A percentile compares a stretch with the other conserved stretches of the same genome.
Evolutionary conservation across 805 yeast genomes (phyloP).

Genomic region (Wickerhamiella qilinensis): DNA sequence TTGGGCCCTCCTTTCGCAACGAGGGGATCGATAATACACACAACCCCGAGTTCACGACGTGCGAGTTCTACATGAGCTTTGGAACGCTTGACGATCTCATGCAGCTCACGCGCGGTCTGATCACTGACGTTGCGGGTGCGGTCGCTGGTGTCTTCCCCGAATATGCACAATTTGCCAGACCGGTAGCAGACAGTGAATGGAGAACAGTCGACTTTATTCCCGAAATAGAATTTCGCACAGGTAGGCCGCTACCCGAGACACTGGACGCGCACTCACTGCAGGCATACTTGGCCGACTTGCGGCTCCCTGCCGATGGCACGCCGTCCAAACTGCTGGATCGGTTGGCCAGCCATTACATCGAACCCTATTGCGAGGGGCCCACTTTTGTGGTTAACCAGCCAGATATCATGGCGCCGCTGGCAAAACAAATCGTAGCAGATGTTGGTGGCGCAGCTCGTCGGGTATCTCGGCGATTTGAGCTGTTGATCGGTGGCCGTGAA

Average conservation of each 20-base stretch:
- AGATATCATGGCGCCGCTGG: slow-evolving; percentile 67
- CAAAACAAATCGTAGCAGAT: slow-evolving; percentile 37
- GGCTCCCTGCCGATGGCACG: slow-evolving; percentile 20
- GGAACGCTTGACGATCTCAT: slow-evolving; percentile 53
- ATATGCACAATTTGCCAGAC: slow-evolving; percentile 3
- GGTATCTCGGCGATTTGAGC: slow-evolving; percentile 62
- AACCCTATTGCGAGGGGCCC: slow-evolving; percentile 47
- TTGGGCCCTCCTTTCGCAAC: slow-evolving; percentile 72
- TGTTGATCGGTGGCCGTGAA: slow-evolving; percentile 67
- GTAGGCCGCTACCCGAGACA: slow-evolving; percentile 30
- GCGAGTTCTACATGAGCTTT: slow-evolving; percentile 75
- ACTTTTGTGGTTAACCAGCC: slow-evolving; percentile 75
- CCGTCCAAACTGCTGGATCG: slow-evolving; percentile 47
- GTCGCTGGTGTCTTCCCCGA: slow-evolving; percentile 10
- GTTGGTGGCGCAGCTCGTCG: slow-evolving; percentile 17
- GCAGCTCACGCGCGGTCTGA: slow-evolving; percentile 41
- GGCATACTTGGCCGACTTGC: slow-evolving; percentile 8
- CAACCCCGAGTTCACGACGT: slow-evolving; percentile 83
- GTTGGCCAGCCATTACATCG: slow-evolving; percentile 45
- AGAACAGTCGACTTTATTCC: slow-evolving; percentile 47
- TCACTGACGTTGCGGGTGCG: slow-evolving; percentile 25
- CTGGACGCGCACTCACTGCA: slow-evolving; percentile 27
- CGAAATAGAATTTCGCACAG: slow-evolving; percentile 40
- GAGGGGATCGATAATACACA: slow-evolving; percentile 90
- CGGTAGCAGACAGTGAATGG: slow-evolving; percentile 17